phyloP scores from a whole-genome alignment of 441 rosid species.

The Brassica balearica region DNA sequence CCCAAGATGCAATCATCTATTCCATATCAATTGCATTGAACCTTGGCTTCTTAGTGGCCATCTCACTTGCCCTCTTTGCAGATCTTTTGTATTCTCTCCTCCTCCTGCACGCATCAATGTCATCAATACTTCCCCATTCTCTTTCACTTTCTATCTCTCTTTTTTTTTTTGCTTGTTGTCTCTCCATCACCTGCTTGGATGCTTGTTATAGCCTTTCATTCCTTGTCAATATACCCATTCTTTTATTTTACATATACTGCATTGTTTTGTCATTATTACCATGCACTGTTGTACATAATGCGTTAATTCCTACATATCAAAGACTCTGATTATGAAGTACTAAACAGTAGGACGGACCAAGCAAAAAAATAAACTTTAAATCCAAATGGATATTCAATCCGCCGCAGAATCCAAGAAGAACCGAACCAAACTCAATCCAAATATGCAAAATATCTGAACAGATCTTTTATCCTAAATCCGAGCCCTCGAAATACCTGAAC shows the following conservation, averaged over 20 bases:
- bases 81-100: constrained; percentile 51
- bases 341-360: not conserved
- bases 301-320: not conserved
- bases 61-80: constrained; percentile 79
- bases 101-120: not conserved
- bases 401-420: not conserved
- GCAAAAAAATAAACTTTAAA: not conserved
- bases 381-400: not conserved
- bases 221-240: constrained; percentile 24
- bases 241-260: not conserved
- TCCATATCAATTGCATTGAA: constrained; percentile 65
- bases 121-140: not conserved
- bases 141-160: constrained; percentile 19
- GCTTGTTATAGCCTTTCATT: constrained; percentile 13
- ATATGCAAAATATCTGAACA: not conserved
- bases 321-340: not conserved
- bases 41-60: constrained; percentile 60
- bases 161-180: constrained; percentile 36
- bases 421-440: not conserved
- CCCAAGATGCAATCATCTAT: constrained; percentile 59
- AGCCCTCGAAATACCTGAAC: not conserved
- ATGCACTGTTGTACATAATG: not conserved
- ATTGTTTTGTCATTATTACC: not conserved
- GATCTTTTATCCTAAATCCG: not conserved
- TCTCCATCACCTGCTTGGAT: constrained; percentile 39